Conservation (phyloP, 495 filamentous ascomycete species). For the Podospora bellae-mahoneyi region DNA sequence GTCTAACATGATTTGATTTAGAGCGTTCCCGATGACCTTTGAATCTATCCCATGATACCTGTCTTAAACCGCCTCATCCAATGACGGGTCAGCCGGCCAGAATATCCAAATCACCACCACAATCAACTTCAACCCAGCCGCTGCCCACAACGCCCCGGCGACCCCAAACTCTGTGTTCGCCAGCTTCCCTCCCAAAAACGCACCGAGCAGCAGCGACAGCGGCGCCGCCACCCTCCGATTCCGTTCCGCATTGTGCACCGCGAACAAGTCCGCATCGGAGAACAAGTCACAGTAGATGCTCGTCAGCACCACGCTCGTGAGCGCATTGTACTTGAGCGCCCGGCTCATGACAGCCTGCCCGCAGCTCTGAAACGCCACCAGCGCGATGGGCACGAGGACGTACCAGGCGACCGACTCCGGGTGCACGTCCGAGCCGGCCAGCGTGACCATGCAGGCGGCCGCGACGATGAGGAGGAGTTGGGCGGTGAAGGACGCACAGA, state of each 20-base stretch:
- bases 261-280: slow-evolving; percentile 56
- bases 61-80: slow-evolving; percentile 3
- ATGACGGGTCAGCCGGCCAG: slow-evolving; percentile 44
- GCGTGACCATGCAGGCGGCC: slow-evolving; percentile 59
- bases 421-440: slow-evolving; percentile 28
- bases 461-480: slow-evolving; percentile 52
- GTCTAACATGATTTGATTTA: neutral
- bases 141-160: slow-evolving; percentile 62
- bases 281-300: slow-evolving; percentile 71
- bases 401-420: slow-evolving; percentile 53
- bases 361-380: slow-evolving; percentile 67
- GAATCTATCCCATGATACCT: neutral
- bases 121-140: slow-evolving; percentile 51
- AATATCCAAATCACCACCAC: slow-evolving; percentile 54
- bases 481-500: slow-evolving; percentile 56
- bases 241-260: slow-evolving; percentile 52
- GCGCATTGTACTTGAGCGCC: slow-evolving; percentile 56
- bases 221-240: slow-evolving; percentile 58
- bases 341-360: slow-evolving; percentile 68
- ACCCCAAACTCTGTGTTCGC: slow-evolving; percentile 55
- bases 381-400: slow-evolving; percentile 56
- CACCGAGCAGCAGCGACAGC: slow-evolving; percentile 56
- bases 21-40: no score
- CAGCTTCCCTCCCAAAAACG: slow-evolving; percentile 56
- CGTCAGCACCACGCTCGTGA: slow-evolving; percentile 69